These are phyloP conservation scores for Sugiyamaella japonica DNA, from an alignment of 1,139 yeast genomes.

Conservation along the genomic window DNA sequence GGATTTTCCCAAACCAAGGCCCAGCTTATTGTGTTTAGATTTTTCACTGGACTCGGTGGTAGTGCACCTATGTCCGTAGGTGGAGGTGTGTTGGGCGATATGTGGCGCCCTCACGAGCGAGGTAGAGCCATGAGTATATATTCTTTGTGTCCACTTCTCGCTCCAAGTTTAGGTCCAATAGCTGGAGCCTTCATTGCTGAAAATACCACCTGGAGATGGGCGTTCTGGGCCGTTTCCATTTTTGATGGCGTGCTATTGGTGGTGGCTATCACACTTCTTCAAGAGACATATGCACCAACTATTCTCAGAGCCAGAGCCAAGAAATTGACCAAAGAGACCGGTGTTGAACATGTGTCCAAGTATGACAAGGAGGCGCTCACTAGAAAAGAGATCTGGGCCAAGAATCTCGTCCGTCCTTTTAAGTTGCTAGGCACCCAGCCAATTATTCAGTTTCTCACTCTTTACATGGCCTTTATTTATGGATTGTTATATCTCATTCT, in stretches of 20 bases:
- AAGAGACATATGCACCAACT: constrained; percentile 62
- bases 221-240: constrained; percentile 55
- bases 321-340: constrained; percentile 49
- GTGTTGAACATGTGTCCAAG: constrained; percentile 54
- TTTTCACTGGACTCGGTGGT: constrained; percentile 61
- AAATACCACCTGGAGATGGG: constrained; percentile 55
- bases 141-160: constrained; percentile 56
- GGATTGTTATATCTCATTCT: constrained; percentile 62
- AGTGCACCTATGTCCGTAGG: constrained; percentile 60
- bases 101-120: constrained; percentile 53
- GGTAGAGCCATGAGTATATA: constrained; percentile 58
- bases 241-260: constrained; percentile 51
- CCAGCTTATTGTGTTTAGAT: constrained; percentile 52
- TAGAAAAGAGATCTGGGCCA: constrained; percentile 17
- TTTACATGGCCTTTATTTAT: constrained; percentile 60
- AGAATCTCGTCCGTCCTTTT: constrained; percentile 52
- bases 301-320: constrained; percentile 50
- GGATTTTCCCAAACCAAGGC: constrained; percentile 54
- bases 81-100: constrained; percentile 64
- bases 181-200: constrained; percentile 58
- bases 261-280: constrained; percentile 46
- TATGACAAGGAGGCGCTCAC: constrained; percentile 43
- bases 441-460: constrained; percentile 59
- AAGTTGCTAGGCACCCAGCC: constrained; percentile 55
- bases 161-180: constrained; percentile 62